These are phyloP conservation scores for Suillus weaverae DNA, from an alignment of 768 basidiomycete genomes.

Conservation along the genomic window DNA sequence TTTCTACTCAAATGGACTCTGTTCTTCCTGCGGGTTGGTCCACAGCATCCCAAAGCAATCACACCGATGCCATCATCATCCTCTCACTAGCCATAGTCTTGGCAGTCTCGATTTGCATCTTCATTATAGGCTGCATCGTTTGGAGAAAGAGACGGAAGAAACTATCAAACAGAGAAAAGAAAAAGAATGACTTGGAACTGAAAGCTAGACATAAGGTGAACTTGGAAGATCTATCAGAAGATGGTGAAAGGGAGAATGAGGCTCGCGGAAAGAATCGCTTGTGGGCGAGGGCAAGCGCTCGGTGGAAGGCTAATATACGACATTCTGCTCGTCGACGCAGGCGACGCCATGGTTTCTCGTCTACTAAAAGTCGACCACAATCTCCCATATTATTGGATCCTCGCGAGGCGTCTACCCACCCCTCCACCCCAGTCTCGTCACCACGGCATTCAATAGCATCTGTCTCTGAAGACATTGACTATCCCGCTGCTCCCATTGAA, in stretches of 20 bases:
- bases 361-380: constrained; percentile 14
- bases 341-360: neutral
- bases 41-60: constrained; percentile 15
- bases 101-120: constrained; percentile 56
- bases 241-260: constrained; percentile 44
- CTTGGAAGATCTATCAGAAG: constrained; percentile 28
- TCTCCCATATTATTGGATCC: constrained; percentile 21
- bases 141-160: constrained; percentile 51
- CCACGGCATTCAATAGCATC: constrained; percentile 29
- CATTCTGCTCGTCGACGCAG: constrained; percentile 61
- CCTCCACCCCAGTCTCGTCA: constrained; percentile 22
- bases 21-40: constrained; percentile 60
- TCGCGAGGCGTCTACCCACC: constrained; percentile 8
- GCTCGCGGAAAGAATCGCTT: constrained; percentile 52
- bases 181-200: constrained; percentile 50
- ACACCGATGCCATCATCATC: constrained; percentile 46
- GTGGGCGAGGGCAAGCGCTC: constrained; percentile 64
- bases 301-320: constrained; percentile 67
- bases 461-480: constrained; percentile 6
- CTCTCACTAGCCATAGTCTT: constrained; percentile 62
- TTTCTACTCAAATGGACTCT: constrained; percentile 22
- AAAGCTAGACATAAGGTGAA: constrained; percentile 32
- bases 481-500: neutral
- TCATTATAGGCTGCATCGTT: constrained; percentile 62
- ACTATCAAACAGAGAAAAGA: constrained; percentile 25